Percentiles rank a stretch among this genome's conserved stretches.
These are phyloP conservation scores for Trypanosoma lewisi DNA, from an alignment of 208 protist species.

Conservation along the genomic window DNA sequence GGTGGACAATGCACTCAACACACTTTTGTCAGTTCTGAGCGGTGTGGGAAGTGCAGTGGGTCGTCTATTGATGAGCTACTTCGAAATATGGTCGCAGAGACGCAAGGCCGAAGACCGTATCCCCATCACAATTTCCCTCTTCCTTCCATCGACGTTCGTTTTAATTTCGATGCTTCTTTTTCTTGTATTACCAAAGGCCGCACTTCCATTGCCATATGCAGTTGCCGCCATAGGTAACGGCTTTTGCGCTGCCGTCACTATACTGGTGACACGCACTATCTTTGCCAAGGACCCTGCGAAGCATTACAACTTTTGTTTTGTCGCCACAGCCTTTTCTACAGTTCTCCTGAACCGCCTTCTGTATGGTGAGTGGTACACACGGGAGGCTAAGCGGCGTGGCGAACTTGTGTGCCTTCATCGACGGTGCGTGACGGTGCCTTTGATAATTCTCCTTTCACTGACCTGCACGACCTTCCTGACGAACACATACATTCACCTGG, in stretches of 20 bases:
- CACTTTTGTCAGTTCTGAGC: conserved; percentile 20
- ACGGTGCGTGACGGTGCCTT: conserved; percentile 18
- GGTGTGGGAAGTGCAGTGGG: conserved; percentile 25
- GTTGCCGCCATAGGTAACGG: conserved; percentile 30
- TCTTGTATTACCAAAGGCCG: conserved; percentile 39
- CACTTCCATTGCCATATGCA: conserved; percentile 27
- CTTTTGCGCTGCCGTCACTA: conserved; percentile 18
- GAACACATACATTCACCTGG: conserved; percentile 13
- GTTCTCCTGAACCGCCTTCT: conserved; percentile 33
- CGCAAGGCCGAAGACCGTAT: conserved; percentile 25
- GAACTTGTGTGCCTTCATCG: conserved; percentile 17
- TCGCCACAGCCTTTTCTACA: conserved; percentile 21
- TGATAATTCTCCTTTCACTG: conserved; percentile 19
- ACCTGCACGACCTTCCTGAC: conserved; percentile 14
- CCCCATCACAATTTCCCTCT: conserved; percentile 27
- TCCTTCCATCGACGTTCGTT: conserved; percentile 14
- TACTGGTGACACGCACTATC: conserved; percentile 26
- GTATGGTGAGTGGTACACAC: conserved; percentile 29
- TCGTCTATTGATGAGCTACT: conserved; percentile 17
- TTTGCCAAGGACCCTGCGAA: conserved; percentile 30
- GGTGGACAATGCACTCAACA: conserved; percentile 19
- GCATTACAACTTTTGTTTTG: conserved; percentile 42
- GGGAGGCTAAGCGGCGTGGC: conserved; percentile 6
- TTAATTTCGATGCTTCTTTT: conserved; percentile 21
- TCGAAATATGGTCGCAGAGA: conserved; percentile 25